Conservation (phyloP, 805 yeast species). For the Sugiyamaella qingdaonensis region DNA sequence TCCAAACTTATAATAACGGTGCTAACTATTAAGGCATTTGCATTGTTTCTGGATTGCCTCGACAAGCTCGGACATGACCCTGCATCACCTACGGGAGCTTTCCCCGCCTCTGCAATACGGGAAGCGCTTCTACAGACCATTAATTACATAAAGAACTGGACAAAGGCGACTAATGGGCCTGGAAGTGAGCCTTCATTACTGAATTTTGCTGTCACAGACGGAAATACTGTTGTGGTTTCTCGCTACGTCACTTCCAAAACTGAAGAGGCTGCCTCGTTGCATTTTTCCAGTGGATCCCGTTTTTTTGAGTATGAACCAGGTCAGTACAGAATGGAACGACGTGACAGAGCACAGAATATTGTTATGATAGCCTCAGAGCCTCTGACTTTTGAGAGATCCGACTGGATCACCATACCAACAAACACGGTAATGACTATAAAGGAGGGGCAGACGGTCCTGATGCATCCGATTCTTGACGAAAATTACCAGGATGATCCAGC, state of each 20-base stretch:
- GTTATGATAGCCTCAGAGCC: constrained; percentile 98
- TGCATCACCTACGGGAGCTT: constrained; percentile 48
- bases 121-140: constrained; percentile 71
- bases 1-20: neutral
- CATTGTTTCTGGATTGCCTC: constrained; percentile 74
- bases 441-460: constrained; percentile 69
- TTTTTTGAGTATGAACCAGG: constrained; percentile 90
- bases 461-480: constrained; percentile 89
- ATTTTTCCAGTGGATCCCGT: constrained; percentile 88
- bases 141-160: constrained; percentile 74
- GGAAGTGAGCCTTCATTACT: constrained; percentile 71
- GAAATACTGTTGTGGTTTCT: constrained; percentile 76
- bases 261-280: constrained; percentile 95
- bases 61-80: constrained; percentile 76
- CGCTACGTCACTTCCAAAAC: constrained; percentile 83
- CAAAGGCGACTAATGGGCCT: constrained; percentile 47
- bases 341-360: constrained; percentile 88
- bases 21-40: constrained; percentile 52
- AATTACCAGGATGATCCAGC: constrained; percentile 72
- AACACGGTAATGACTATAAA: constrained; percentile 79
- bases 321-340: constrained; percentile 88
- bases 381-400: constrained; percentile 90
- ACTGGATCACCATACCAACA: constrained; percentile 96
- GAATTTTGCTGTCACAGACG: constrained; percentile 95
- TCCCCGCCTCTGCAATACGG: constrained; percentile 47